These are phyloP conservation scores for Trichophyton simii DNA, from an alignment of 2,329 filamentous ascomycete species.

Conservation along the genomic window DNA sequence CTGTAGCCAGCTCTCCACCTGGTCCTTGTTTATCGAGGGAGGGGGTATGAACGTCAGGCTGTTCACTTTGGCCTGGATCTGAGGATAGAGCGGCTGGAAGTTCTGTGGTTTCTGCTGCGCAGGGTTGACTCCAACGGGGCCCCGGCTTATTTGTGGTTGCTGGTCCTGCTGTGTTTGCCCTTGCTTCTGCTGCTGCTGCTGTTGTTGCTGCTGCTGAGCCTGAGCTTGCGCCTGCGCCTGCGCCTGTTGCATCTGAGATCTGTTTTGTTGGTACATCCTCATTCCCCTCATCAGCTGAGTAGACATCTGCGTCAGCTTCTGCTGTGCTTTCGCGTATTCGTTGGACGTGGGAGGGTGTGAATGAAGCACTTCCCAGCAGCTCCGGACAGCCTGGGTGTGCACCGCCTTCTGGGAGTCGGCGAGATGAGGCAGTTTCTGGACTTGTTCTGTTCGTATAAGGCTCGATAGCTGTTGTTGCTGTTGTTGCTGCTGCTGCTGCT, in stretches of 20 bases:
- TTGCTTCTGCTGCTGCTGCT: slow-evolving; percentile 15
- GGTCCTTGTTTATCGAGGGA: slow-evolving; percentile 32
- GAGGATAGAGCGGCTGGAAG: slow-evolving; percentile 32
- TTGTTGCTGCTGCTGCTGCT: slow-evolving; percentile 8
- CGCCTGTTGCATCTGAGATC: slow-evolving; percentile 12
- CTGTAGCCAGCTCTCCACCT: slow-evolving; percentile 34
- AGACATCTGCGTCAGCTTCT: slow-evolving; percentile 41
- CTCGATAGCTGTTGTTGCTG: slow-evolving; percentile 27
- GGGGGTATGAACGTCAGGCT: slow-evolving; percentile 34
- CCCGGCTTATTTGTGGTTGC: slow-evolving; percentile 2
- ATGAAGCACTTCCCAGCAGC: slow-evolving; percentile 43
- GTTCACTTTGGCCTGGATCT: slow-evolving; percentile 37
- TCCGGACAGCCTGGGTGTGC: slow-evolving; percentile 42
- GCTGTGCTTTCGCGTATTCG: slow-evolving; percentile 39
- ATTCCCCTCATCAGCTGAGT: slow-evolving; percentile 41
- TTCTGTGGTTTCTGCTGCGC: slow-evolving; percentile 27
- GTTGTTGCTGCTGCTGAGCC: slow-evolving; percentile 13
- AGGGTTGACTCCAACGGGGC: neutral
- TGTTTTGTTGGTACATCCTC: slow-evolving; percentile 32
- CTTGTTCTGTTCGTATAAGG: slow-evolving; percentile 41
- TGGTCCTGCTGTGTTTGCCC: slow-evolving; percentile 12
- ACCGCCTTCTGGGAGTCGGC: slow-evolving; percentile 43
- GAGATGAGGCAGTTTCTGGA: slow-evolving; percentile 41
- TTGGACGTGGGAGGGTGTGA: slow-evolving; percentile 36
- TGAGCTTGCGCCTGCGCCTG: slow-evolving; percentile 20